These are phyloP conservation scores for Paxillus rubicundulus DNA, from an alignment of 768 basidiomycete genomes.

Conservation along the genomic window DNA sequence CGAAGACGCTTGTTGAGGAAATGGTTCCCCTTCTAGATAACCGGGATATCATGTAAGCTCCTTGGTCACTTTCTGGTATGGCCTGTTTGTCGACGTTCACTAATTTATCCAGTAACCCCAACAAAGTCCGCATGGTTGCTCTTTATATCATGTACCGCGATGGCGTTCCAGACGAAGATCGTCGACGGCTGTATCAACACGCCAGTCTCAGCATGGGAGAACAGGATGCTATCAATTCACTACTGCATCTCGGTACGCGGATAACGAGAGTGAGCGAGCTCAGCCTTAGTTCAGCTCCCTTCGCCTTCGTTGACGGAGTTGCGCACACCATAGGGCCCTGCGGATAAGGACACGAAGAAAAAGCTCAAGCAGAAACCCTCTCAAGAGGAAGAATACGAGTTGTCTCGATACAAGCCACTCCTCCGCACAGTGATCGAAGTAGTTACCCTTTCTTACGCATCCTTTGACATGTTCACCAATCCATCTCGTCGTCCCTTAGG, in stretches of 20 bases:
- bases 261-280: constrained; percentile 66
- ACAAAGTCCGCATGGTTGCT: constrained; percentile 96
- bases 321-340: constrained; percentile 49
- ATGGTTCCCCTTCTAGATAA: constrained; percentile 97
- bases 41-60: constrained; percentile 71
- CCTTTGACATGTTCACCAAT: neutral
- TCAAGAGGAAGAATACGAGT: constrained; percentile 92
- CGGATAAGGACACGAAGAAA: constrained; percentile 77
- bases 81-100: neutral
- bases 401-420: constrained; percentile 89
- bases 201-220: constrained; percentile 84
- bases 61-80: neutral
- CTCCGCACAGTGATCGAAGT: constrained; percentile 84
- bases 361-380: constrained; percentile 73
- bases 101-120: constrained; percentile 56
- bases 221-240: constrained; percentile 90
- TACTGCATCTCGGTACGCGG: constrained; percentile 78
- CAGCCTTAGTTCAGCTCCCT: neutral
- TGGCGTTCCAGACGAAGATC: constrained; percentile 98
- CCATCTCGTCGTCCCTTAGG: constrained; percentile 44
- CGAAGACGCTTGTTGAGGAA: constrained; percentile 92
- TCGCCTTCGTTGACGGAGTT: neutral
- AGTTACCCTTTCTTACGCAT: constrained; percentile 5
- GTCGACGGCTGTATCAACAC: constrained; percentile 91
- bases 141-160: constrained; percentile 93